Percentiles rank a stretch among this genome's conserved stretches.
These are phyloP conservation scores for Ilyonectria mors-panacis DNA, from an alignment of 2,329 filamentous ascomycete species.

Conservation along the genomic window DNA sequence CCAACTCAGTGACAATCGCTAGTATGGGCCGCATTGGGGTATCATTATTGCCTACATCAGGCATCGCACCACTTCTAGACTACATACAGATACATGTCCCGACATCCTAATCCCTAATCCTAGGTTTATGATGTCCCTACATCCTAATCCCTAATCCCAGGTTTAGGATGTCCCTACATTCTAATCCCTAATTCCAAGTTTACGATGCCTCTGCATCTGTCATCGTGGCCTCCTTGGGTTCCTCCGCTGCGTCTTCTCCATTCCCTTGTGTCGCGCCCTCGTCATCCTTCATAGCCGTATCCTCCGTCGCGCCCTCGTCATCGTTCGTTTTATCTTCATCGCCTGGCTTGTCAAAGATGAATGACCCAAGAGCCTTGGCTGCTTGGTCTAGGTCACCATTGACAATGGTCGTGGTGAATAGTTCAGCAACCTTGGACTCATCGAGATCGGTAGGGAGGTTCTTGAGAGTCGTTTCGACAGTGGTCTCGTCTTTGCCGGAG, in stretches of 20 bases:
- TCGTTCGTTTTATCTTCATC: conserved; percentile 24
- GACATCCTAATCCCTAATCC: neutral
- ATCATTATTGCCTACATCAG: conserved; percentile 36
- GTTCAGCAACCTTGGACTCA: conserved; percentile 42
- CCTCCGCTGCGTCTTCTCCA: conserved; percentile 3
- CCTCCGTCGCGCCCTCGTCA: conserved; percentile 33
- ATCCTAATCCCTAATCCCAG: neutral
- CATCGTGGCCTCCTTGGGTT: conserved; percentile 39
- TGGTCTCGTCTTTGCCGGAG: conserved; percentile 43
- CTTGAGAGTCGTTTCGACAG: conserved; percentile 44
- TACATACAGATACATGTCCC: conserved; percentile 18
- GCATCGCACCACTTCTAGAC: conserved; percentile 23
- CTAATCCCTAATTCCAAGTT: neutral
- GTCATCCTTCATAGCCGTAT: conserved; percentile 40
- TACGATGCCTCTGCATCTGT: conserved; percentile 30
- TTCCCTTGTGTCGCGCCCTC: conserved; percentile 17
- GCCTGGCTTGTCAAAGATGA: conserved; percentile 46
- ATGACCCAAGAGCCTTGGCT: conserved; percentile 43
- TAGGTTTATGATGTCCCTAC: neutral
- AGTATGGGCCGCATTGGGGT: conserved; percentile 26
- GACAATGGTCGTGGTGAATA: conserved; percentile 48
- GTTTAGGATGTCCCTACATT: neutral
- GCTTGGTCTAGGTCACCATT: conserved; percentile 48
- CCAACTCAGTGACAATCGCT: neutral
- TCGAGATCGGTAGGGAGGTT: conserved; percentile 44